A percentile compares a stretch with the other conserved stretches of the same genome.
phyloP scores from a whole-genome alignment of 2,329 filamentous ascomycete genomes.

The Ilyonectria mors-panacis region DNA sequence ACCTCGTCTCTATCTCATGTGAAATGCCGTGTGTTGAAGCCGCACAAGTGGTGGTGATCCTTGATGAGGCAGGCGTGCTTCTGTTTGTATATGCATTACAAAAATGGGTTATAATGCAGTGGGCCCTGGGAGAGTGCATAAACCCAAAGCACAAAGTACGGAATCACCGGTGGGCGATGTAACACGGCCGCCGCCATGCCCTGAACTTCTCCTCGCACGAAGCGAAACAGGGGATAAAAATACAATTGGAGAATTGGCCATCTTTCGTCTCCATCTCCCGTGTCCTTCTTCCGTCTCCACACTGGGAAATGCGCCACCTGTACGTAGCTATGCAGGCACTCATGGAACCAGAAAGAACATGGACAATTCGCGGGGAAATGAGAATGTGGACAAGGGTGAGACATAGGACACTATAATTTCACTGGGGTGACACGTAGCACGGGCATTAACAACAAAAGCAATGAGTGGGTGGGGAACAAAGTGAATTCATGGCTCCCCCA shows the following conservation, averaged over 20 bases:
- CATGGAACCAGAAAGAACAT: conserved; percentile 13
- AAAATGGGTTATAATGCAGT: background rate
- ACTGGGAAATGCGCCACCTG: background rate
- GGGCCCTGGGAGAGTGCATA: background rate
- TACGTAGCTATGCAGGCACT: background rate
- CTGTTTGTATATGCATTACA: background rate
- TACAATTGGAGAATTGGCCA: background rate
- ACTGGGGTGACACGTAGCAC: conserved; percentile 4
- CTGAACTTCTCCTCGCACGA: background rate
- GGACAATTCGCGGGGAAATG: conserved; percentile 30
- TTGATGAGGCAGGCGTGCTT: background rate
- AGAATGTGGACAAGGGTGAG: conserved; percentile 13
- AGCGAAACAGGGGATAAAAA: conserved; percentile 10
- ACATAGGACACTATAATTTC: conserved; percentile 22
- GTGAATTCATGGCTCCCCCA: conserved; percentile 28
- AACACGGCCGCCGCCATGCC: conserved; percentile 3
- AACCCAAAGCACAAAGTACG: background rate
- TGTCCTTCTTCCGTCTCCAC: background rate
- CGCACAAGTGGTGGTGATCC: background rate
- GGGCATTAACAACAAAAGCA: background rate
- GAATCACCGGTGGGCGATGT: conserved; percentile 8
- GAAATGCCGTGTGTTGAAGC: background rate
- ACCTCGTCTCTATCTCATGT: background rate
- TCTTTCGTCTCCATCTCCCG: background rate
- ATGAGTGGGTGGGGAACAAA: conserved; percentile 6